Evolutionary conservation across 345 rosid genomes (phyloP), one percentile per base, ranked within the genome.

Genomic region (Salix exigua): DNA sequence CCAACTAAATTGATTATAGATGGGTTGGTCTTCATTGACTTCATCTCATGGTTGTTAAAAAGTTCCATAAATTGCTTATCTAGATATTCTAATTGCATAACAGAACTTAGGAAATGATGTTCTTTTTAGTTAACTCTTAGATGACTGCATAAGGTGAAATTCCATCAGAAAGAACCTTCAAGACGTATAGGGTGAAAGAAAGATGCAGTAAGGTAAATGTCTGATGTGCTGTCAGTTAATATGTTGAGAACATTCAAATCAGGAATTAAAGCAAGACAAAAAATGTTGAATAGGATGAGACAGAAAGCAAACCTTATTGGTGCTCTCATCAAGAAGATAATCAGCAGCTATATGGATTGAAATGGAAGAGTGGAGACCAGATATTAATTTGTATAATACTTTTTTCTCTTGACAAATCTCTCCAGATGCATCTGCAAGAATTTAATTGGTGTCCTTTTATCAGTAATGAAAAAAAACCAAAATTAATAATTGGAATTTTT

Each of bases 311-410:
- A 92, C 99, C 94, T 71, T 28, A 76, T 85, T 87, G 66, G 14
- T 80, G 64, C 89, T 76, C 87, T 96, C 97, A 58, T 58, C 62
- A 58, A 58, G 62, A 58, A 58, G 62, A 58, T 58, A 58, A 4
- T 58, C 62, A n/a, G 28, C 62, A 58, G 62, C 62, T 8, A 93
- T 90, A 76, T 93, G 99, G 79, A 90, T 80, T 7, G 98, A 89
- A 73, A 96, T 96, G 72, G 99, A 96, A 50, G 99, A 93, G 82
- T 96, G 99, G 80, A 93, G 93, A 70, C 99, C 98, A 61, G 99
- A 96, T 84, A 96, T 88, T 87, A 93, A 78, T 84, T 96, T 93
- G 89, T 96, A 93, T 75, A 96, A 78, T 69, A 92, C 87, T 55
- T 81, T 92, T 80, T 96, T 96, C 79, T 93, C 99, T 84, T 89